phyloP scores from a whole-genome alignment of 1,139 yeast genomes.

The Lizanozyma gosingica region DNA sequence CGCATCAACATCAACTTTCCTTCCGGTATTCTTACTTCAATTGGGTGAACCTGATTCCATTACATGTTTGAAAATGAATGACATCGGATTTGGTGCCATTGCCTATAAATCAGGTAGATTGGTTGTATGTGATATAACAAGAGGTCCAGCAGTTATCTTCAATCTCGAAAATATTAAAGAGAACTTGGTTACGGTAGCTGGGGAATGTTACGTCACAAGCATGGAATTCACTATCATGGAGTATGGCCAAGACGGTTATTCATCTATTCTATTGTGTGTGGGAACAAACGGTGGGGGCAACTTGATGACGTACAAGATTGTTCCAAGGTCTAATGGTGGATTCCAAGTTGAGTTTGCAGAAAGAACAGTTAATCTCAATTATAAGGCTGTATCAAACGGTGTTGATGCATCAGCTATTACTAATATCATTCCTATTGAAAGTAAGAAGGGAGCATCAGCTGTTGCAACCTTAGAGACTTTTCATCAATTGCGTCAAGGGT shows the following conservation, averaged over 20 bases:
- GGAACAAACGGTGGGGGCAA: conserved; percentile 80
- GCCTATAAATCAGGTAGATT: conserved; percentile 74
- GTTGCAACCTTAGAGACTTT: conserved; percentile 55
- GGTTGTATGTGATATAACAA: conserved; percentile 61
- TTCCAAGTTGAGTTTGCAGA: conserved; percentile 55
- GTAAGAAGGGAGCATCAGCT: conserved; percentile 52
- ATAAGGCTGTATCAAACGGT: conserved; percentile 22
- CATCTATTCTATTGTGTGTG: conserved; percentile 61
- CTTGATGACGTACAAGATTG: conserved; percentile 52
- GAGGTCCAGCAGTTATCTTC: conserved; percentile 77
- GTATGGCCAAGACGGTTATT: conserved; percentile 55
- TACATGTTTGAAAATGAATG: conserved; percentile 57
- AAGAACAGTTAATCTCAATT: conserved; percentile 31
- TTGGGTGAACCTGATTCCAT: conserved; percentile 38
- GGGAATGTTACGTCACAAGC: conserved; percentile 39
- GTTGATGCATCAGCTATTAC: conserved; percentile 44
- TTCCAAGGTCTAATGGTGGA: conserved; percentile 64
- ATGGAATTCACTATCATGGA: conserved; percentile 70
- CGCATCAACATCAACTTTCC: conserved; percentile 34
- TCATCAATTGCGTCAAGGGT: conserved; percentile 54
- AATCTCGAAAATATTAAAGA: conserved; percentile 33
- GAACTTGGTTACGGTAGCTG: conserved; percentile 28
- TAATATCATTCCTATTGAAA: conserved; percentile 50
- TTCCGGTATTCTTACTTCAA: conserved; percentile 49
- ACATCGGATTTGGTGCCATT: conserved; percentile 78